Evolutionary conservation across 2,329 filamentous ascomycete genomes (phyloP), one percentile per base, ranked within the genome.

Genomic region (Tolypocladium tropicale): DNA sequence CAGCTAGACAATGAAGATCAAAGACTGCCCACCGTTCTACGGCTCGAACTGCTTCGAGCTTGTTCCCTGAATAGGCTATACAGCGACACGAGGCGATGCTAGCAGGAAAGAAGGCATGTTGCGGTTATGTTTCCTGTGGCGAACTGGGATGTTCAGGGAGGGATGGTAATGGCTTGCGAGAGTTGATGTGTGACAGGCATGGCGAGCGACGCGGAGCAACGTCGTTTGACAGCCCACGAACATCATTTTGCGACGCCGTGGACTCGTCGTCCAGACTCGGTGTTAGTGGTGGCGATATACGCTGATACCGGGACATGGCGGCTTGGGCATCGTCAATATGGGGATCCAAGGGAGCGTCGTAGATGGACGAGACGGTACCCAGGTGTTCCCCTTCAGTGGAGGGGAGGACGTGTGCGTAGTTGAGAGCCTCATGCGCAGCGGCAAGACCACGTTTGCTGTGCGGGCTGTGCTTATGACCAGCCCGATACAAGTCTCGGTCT

Each of bases 141-240:
- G 58, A 60, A 16, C 55, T 25, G 16, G 59, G 55, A 36, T 64
- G 58, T 53, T 64, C 62, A 7, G 62, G 62, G 9, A 64, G 60
- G 33, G 61, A 63, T 9, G 63, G 76, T 2, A 78, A 64, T 3
- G 75, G 75, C 57, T 78, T 78, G 39, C 74, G 70, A 14, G 67
- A 60, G 28, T 62, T 65, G 11, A 56, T 60, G 7, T 64, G 62
- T 25, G 36, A 41, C 9, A 36, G 25, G 51, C 43, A 53, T 23
- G 52, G 34, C 12, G 54, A 34, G 25, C 53, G 57, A 23, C 43
- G 54, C 5, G 46, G 7, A 33, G 39, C 11, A 32, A 48, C 52
- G 6, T 11, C 16, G 36, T 41, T 48, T 23, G 43, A 14, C 1
- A 36, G 37, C 18, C 6, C 18, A n/a, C 21, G 28, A 30, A 58